Evolutionary conservation across 2,329 filamentous ascomycete species (phyloP).

Genomic region (Aspergillus clavatus): DNA sequence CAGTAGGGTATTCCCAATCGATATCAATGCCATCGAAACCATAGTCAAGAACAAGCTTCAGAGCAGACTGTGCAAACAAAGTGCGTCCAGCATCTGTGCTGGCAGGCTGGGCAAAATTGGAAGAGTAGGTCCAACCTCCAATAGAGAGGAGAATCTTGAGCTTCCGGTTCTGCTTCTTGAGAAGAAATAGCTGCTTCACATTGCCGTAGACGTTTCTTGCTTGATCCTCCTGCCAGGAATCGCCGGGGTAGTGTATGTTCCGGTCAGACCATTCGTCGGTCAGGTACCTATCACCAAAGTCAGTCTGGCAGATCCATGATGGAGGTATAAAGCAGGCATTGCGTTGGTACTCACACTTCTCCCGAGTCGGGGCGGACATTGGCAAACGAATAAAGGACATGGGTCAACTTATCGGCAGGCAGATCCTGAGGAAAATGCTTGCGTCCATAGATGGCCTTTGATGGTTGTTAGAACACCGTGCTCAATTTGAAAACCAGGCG

Average conservation of each 20-base stretch:
- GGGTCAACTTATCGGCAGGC: slow-evolving; percentile 73
- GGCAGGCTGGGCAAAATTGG: slow-evolving; percentile 69
- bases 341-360: slow-evolving; percentile 57
- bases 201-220: slow-evolving; percentile 73
- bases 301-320: slow-evolving; percentile 1
- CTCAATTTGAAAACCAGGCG: not conserved
- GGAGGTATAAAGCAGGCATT: not conserved
- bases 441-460: slow-evolving; percentile 72
- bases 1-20: slow-evolving; percentile 46
- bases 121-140: slow-evolving; percentile 73
- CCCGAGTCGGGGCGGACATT: slow-evolving; percentile 74
- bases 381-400: slow-evolving; percentile 83
- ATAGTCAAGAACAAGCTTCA: slow-evolving; percentile 70
- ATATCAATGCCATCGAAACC: slow-evolving; percentile 60
- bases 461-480: not conserved
- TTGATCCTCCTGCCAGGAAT: slow-evolving; percentile 64
- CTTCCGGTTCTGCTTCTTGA: slow-evolving; percentile 70
- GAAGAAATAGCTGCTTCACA: slow-evolving; percentile 68
- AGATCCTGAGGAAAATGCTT: slow-evolving; percentile 78
- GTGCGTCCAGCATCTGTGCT: slow-evolving; percentile 58
- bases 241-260: slow-evolving; percentile 63
- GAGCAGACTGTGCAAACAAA: slow-evolving; percentile 65
- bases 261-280: slow-evolving; percentile 65
- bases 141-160: slow-evolving; percentile 77
- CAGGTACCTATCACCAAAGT: slow-evolving; percentile 39